Conservation (phyloP, 2,329 filamentous ascomycete species). For the Clarireedia homoeocarpa region DNA sequence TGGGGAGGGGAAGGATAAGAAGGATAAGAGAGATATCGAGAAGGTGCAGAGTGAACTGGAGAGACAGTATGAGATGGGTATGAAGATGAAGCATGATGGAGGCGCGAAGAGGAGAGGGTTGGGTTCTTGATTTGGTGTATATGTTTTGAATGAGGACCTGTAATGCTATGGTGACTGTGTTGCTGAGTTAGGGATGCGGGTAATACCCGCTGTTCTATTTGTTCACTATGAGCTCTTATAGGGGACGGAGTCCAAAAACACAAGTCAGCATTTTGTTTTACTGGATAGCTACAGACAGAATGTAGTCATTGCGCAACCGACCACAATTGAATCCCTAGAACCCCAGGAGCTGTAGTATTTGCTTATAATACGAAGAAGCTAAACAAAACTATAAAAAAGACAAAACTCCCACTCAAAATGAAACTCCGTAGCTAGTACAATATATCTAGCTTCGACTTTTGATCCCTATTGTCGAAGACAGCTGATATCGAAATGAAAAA, state of each 20-base stretch:
- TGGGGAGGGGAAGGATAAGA: constrained; percentile 5
- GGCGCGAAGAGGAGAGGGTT: constrained; percentile 30
- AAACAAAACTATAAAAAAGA: background rate
- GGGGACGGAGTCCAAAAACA: too few species aligned
- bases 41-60: constrained; percentile 30
- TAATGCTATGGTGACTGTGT: background rate
- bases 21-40: constrained; percentile 17
- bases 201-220: background rate
- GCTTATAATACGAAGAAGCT: background rate
- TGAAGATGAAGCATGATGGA: constrained; percentile 31
- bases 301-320: too few species aligned
- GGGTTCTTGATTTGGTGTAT: constrained; percentile 23
- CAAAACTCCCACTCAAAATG: background rate
- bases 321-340: too few species aligned
- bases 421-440: background rate
- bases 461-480: background rate
- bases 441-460: background rate
- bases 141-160: background rate
- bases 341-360: background rate
- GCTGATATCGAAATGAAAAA: background rate
- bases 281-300: too few species aligned
- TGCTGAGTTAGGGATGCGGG: background rate
- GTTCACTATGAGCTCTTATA: too few species aligned
- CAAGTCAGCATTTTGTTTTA: too few species aligned
- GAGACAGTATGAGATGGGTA: constrained; percentile 31